Percentiles rank a stretch among this genome's conserved stretches.
These are phyloP conservation scores for Paramecium primaurelia DNA, from an alignment of 73 alveolate genomes.

Conservation along the genomic window DNA sequence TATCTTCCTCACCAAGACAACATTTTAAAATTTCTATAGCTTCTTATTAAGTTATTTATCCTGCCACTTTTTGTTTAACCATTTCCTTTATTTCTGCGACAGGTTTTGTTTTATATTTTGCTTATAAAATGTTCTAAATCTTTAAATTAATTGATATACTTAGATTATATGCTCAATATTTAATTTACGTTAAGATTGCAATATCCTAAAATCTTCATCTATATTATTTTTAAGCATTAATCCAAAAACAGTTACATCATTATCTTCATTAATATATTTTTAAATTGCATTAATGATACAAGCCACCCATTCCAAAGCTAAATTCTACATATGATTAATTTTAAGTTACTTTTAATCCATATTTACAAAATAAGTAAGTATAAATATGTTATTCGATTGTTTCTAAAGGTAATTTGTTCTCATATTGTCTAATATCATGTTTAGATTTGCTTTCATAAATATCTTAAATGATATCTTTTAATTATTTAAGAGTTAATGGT, in stretches of 20 bases:
- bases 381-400: conserved; percentile 90
- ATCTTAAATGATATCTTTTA: conserved; percentile 79
- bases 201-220: conserved; percentile 85
- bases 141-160: not conserved
- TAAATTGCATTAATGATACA: conserved; percentile 79
- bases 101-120: conserved; percentile 73
- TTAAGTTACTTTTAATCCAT: conserved; percentile 73
- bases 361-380: conserved; percentile 80
- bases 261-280: conserved; percentile 73
- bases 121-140: conserved; percentile 62
- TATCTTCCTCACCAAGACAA: conserved; percentile 46
- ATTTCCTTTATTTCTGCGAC: conserved; percentile 74
- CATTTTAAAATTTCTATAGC: conserved; percentile 68
- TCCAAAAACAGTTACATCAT: conserved; percentile 85
- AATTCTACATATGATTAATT: conserved; percentile 1
- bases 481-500: conserved; percentile 59
- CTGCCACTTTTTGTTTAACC: conserved; percentile 62
- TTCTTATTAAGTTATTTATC: conserved; percentile 76
- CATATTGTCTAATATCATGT: conserved; percentile 80
- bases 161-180: conserved; percentile 69
- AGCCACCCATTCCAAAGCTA: conserved; percentile 86
- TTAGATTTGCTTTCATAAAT: conserved; percentile 72
- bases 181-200: conserved; percentile 65
- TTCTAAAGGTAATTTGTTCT: conserved; percentile 75
- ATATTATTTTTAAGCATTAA: conserved; percentile 82